Evolutionary conservation across 1,139 yeast species (phyloP).

Genomic region (Ogataea hybrid): DNA sequence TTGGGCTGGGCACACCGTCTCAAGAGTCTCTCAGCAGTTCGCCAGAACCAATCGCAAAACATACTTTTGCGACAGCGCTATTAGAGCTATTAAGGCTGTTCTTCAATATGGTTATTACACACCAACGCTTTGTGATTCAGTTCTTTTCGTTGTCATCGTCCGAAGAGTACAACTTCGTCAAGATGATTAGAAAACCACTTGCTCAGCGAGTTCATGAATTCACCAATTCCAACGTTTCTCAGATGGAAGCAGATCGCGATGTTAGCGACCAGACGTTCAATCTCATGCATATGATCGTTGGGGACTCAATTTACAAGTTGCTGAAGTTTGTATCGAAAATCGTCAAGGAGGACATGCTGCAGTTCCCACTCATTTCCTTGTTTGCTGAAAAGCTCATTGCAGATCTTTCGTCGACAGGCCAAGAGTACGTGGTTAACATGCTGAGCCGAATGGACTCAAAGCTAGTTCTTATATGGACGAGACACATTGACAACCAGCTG

Average conservation of each 20-base stretch:
- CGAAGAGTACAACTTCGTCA: slow-evolving; percentile 44
- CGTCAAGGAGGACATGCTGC: slow-evolving; percentile 37
- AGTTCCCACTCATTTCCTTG: slow-evolving; percentile 42
- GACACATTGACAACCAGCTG: slow-evolving; percentile 54
- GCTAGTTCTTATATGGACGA: slow-evolving; percentile 55
- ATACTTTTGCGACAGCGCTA: slow-evolving; percentile 35
- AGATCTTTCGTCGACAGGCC: slow-evolving; percentile 50
- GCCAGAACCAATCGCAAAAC: slow-evolving; percentile 57
- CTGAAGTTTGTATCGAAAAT: slow-evolving; percentile 35
- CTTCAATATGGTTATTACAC: slow-evolving; percentile 39
- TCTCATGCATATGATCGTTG: slow-evolving; percentile 55
- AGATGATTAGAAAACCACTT: slow-evolving; percentile 45
- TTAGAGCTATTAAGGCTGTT: slow-evolving; percentile 49
- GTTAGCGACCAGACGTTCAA: slow-evolving; percentile 53
- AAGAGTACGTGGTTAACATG: slow-evolving; percentile 61
- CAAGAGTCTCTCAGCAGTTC: not conserved
- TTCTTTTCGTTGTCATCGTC: slow-evolving; percentile 67
- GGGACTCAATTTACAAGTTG: slow-evolving; percentile 46
- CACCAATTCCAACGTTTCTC: slow-evolving; percentile 16
- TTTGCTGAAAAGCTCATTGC: slow-evolving; percentile 39
- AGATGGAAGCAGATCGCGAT: slow-evolving; percentile 50
- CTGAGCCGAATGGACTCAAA: slow-evolving; percentile 53
- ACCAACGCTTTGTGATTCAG: slow-evolving; percentile 63
- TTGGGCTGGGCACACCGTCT: slow-evolving; percentile 19
- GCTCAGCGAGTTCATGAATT: slow-evolving; percentile 34